Base-by-base conservation (phyloP, 2,329 filamentous ascomycete species). In the Monilinia vaccinii-corymbosi region DNA sequence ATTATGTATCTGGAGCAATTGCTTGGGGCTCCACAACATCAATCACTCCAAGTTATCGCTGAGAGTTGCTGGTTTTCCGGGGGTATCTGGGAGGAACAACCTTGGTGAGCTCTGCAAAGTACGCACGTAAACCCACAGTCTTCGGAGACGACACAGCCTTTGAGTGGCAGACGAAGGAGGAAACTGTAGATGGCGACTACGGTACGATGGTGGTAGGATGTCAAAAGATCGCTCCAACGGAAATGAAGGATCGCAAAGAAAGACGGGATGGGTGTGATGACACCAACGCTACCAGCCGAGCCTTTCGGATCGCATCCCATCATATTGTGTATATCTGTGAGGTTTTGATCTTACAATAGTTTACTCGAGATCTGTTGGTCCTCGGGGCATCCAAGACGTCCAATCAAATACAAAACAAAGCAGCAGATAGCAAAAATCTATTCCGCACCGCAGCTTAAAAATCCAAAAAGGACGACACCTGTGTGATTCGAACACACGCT, bases 401-500 rank as follows among this genome's bases (percentile, higher is more conserved):
- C n/a, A n/a, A n/a, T n/a, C n/a, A n/a, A n/a, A n/a, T n/a, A n/a
- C n/a, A n/a, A n/a, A n/a, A n/a, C n/a, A n/a, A n/a, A n/a, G n/a
- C n/a, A n/a, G 13, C 14, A 36, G 11, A 36, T 36, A 14, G 34
- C 34, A 36, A 36, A 36, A 4, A 36, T 1, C 3, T 16, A 36
- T 36, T 23, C 18, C 2, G 3, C n/a, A 10, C n/a, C 21, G 6
- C 8, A 40, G 38, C 18, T 8, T n/a, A 40, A 40, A 18, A 40
- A 5, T 40, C 2, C 1, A 0, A 11, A 44, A 44, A 44, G 6
- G 7, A 10, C 55, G 73, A 72, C 55, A 71, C 72, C 73, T 74
- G 70, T 69, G 72, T 71, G 73, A 74, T 74, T 74, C 73, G 73
- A 74, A 74, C 73, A 71, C 71, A 70, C 71, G 73, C 73, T 71